Conservation (phyloP, 163 green algal genomes). For the Chlamydomonas reinhardtii region DNA sequence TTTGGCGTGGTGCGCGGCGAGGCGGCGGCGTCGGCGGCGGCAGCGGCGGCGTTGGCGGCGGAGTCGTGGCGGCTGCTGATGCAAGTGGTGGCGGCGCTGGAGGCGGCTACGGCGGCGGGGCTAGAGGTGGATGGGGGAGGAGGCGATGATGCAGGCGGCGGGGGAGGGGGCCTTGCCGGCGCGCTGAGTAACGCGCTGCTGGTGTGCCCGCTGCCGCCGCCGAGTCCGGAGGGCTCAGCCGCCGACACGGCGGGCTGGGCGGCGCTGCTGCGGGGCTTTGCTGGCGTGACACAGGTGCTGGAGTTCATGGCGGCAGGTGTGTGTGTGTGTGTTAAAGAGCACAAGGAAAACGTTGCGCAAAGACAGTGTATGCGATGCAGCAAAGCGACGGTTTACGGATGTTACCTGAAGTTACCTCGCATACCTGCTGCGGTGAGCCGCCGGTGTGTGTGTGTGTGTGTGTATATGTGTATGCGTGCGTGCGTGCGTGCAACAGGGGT, state of each 20-base stretch:
- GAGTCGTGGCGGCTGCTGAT: slow-evolving; percentile 34
- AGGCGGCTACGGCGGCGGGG: not conserved
- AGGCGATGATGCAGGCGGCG: not conserved
- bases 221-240: too few species aligned
- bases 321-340: not conserved
- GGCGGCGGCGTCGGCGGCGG: not conserved
- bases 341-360: too few species aligned
- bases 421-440: too few species aligned
- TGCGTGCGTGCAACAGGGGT: not conserved
- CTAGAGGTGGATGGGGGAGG: too few species aligned
- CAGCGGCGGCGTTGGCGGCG: not conserved
- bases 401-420: too few species aligned
- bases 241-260: not conserved
- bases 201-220: too few species aligned
- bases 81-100: not conserved
- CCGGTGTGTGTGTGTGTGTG: too few species aligned
- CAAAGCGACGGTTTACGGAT: too few species aligned
- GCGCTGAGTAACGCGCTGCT: too few species aligned
- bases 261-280: slow-evolving; percentile 28
- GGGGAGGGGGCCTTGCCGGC: not conserved
- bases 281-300: slow-evolving; percentile 11
- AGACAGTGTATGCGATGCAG: too few species aligned
- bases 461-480: not conserved
- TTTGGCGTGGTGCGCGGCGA: not conserved
- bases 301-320: slow-evolving; percentile 36